A percentile compares a stretch with the other conserved stretches of the same genome.
Conservation (phyloP, 768 basidiomycete genomes). For the Auricularia heimuer region DNA sequence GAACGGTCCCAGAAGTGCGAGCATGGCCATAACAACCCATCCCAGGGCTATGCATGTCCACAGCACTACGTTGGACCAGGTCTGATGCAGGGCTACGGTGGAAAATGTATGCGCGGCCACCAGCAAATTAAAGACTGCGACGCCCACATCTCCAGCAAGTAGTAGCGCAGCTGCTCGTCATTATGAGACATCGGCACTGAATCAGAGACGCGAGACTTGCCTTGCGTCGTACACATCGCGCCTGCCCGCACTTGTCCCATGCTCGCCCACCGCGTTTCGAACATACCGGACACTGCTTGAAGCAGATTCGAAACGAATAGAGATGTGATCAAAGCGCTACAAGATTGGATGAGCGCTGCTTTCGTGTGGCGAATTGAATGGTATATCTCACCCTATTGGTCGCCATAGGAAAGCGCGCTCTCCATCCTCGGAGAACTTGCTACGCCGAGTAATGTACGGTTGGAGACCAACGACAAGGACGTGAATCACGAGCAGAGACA, state of each 20-base stretch:
- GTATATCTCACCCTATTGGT: neutral
- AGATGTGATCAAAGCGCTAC: conserved; percentile 4
- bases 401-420: neutral
- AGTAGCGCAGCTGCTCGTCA: neutral
- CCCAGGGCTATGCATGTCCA: neutral
- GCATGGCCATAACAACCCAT: conserved; percentile 2
- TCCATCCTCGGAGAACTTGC: neutral
- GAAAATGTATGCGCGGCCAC: conserved; percentile 6
- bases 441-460: neutral
- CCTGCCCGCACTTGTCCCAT: neutral
- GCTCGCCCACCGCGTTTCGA: conserved; percentile 3
- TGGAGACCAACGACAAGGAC: neutral
- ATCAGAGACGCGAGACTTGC: neutral
- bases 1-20: conserved; percentile 1
- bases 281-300: conserved; percentile 5
- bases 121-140: conserved; percentile 1
- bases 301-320: conserved; percentile 4
- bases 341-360: no score
- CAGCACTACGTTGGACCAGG: conserved; percentile 4
- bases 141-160: conserved; percentile 2
- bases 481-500: neutral
- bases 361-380: neutral
- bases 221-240: conserved; percentile 3
- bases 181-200: neutral
- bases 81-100: conserved; percentile 4